Conservation (phyloP, 108 stramenopile species). For the Cyclotella distinguenda region DNA sequence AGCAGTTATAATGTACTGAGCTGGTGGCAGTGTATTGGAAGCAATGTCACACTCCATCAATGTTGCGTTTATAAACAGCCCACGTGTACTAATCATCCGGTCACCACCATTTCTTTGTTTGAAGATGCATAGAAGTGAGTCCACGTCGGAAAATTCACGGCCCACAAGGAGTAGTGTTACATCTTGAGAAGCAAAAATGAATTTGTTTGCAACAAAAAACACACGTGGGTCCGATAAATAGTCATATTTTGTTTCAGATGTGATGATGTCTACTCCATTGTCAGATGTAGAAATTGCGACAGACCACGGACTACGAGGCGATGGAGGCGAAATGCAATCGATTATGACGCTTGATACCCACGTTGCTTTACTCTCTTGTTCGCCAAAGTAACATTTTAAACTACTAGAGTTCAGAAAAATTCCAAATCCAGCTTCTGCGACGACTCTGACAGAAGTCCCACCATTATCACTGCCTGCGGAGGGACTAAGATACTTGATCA, state of each 20-base stretch:
- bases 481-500: constrained; percentile 5
- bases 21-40: neutral
- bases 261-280: neutral
- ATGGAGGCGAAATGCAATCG: constrained; percentile 8
- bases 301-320: neutral
- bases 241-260: neutral
- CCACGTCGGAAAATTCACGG: neutral
- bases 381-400: constrained; percentile 5
- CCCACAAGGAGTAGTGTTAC: neutral
- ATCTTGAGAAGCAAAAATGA: neutral
- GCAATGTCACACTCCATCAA: constrained; percentile 1
- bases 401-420: constrained; percentile 8
- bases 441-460: neutral
- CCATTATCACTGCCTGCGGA: neutral
- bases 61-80: neutral
- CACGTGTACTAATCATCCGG: neutral
- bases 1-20: neutral
- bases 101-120: neutral
- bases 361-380: neutral
- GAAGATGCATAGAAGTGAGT: neutral
- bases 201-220: neutral
- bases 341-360: constrained; percentile 3
- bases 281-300: constrained; percentile 7
- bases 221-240: neutral
- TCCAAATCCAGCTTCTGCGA: neutral